Base-by-base conservation (phyloP, 2,329 filamentous ascomycete species). In the Domatiomyces globalis region DNA sequence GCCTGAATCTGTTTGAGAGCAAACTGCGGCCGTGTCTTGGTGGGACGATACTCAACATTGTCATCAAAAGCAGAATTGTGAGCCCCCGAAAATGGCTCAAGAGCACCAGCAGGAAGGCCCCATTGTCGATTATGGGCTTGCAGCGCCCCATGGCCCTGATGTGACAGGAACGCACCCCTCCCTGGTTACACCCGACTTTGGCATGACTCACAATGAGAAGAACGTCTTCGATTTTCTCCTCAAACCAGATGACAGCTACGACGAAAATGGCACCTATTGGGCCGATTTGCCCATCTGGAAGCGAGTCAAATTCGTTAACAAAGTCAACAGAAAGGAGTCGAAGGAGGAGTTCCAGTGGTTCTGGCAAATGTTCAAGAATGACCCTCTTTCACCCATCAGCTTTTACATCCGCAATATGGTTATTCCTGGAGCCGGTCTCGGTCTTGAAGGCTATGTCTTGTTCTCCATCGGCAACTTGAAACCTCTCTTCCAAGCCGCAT, bases 381-480 rank as follows among this genome's bases (percentile, higher is more conserved):
- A 95, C 63, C 88, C 89, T 27, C 74, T 95, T 15, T 85, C 83
- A 51, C 88, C 89, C 0, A 51, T 96, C n/a, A 73, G 76, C 20
- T 92, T 83, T 76, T 96, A 96, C 68, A 84, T 94, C 65, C 80
- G 81, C 63, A 92, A 94, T 65, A 90, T 89, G 69, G 84, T 95
- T 50, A 80, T 96, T 53, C 90, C 90, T 48, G 90, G 90, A 69
- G 88, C 88, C 58, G 90, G 90, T 65, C 80, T 96, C 49, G 84
- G 88, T 65, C 78, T 96, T 25, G 90, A 96, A 76, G 90, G 81
- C 72, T 96, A 95, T 65, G 89, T 95, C 43, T 78, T 96, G 18
- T 96, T 96, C 75, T 95, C 89, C 56, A 95, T 96, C 60, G 90
- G 90, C 53, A 95, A 95, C 68, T 73, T 96, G 58, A 81, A 85